Evolutionary conservation across 2,329 filamentous ascomycete genomes (phyloP).

Genomic region (Seiridium unicorne): DNA sequence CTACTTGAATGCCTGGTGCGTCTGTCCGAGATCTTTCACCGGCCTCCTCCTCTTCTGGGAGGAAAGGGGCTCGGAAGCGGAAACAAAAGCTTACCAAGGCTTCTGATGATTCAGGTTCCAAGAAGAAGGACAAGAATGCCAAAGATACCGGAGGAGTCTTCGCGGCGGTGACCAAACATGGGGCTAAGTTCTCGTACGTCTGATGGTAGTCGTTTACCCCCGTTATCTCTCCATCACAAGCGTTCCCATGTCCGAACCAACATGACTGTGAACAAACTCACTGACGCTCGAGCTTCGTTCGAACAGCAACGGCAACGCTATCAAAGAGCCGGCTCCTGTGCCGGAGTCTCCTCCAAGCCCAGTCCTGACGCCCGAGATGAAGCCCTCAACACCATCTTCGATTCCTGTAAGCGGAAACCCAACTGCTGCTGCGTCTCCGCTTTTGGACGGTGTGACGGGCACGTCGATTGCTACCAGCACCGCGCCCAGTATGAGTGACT

Average conservation of each 20-base stretch:
- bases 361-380: constrained; percentile 26
- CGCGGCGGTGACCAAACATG: constrained; percentile 33
- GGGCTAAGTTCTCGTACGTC: constrained; percentile 30
- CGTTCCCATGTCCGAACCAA: constrained; percentile 7
- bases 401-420: constrained; percentile 26
- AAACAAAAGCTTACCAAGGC: constrained; percentile 28
- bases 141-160: constrained; percentile 32
- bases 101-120: constrained; percentile 27
- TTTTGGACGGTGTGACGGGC: constrained; percentile 27
- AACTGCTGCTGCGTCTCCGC: constrained; percentile 21
- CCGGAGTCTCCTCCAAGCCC: constrained; percentile 22
- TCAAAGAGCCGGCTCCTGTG: constrained; percentile 21
- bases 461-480: constrained; percentile 29
- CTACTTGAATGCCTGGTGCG: constrained; percentile 34
- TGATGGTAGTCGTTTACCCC: neutral
- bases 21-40: constrained; percentile 28
- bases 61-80: constrained; percentile 23
- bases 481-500: constrained; percentile 30
- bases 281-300: constrained; percentile 4
- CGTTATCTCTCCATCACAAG: constrained; percentile 16
- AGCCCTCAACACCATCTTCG: constrained; percentile 24
- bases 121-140: constrained; percentile 33
- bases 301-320: constrained; percentile 15
- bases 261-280: constrained; percentile 8
- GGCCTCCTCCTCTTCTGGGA: constrained; percentile 24